phyloP scores from a whole-genome alignment of 495 filamentous ascomycete species.

The Durotheca rogersii region DNA sequence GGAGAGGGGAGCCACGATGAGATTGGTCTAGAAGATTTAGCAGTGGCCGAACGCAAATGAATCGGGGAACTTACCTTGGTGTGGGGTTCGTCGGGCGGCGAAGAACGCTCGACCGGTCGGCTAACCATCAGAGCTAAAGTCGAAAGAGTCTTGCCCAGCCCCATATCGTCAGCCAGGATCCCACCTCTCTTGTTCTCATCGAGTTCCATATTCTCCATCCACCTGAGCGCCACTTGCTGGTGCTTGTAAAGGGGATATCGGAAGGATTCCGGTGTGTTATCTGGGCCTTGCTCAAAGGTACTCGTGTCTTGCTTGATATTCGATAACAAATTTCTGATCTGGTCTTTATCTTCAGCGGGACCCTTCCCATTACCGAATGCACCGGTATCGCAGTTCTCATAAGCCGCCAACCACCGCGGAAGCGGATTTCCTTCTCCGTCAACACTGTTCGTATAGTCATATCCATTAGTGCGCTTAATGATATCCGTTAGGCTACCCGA shows the following conservation, averaged over 20 bases:
- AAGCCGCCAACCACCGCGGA: not conserved
- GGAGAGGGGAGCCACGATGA: constrained; percentile 86
- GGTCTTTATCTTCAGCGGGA: not conserved
- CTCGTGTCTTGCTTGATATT: constrained; percentile 1
- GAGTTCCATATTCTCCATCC: constrained; percentile 73
- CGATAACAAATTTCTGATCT: not conserved
- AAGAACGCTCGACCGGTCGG: constrained; percentile 39
- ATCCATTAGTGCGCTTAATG: not conserved
- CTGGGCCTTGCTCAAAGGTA: constrained; percentile 6
- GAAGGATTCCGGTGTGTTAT: constrained; percentile 60
- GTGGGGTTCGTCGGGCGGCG: constrained; percentile 61
- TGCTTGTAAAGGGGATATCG: constrained; percentile 68
- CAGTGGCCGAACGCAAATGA: constrained; percentile 74
- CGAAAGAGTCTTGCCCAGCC: constrained; percentile 26
- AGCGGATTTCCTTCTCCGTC: not conserved
- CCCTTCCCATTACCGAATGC: not conserved
- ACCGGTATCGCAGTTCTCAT: not conserved
- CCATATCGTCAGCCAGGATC: constrained; percentile 59
- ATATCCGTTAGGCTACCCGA: not conserved
- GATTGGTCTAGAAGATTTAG: constrained; percentile 61
- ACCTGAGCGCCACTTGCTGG: constrained; percentile 72
- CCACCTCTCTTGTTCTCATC: constrained; percentile 70
- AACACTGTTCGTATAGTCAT: not conserved
- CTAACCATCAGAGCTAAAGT: constrained; percentile 11
- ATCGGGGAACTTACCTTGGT: constrained; percentile 86